Evolutionary conservation across 768 basidiomycete species (phyloP).

Genomic region (Termitomyces sp.): DNA sequence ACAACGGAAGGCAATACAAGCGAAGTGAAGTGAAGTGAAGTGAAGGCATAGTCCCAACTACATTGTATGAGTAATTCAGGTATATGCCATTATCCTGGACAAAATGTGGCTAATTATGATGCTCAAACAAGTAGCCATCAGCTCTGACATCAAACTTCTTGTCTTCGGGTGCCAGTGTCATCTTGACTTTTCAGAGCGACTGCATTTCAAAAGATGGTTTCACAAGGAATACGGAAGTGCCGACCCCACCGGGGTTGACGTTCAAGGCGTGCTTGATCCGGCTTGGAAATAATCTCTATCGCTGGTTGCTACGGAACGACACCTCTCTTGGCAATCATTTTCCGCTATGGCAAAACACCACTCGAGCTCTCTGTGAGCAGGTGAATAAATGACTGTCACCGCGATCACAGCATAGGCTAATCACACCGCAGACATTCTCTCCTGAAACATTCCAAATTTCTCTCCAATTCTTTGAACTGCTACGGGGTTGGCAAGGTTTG

Average conservation of each 20-base stretch:
- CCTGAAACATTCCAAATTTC: no score
- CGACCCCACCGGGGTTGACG: neutral
- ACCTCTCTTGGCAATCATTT: neutral
- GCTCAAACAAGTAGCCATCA: neutral
- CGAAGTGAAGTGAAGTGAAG: no score
- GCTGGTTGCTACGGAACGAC: no score
- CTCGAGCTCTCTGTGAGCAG: neutral
- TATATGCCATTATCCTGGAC: neutral
- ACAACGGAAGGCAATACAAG: no score
- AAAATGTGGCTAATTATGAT: neutral
- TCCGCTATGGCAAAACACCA: neutral
- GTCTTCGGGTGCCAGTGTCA: neutral
- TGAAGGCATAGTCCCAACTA: no score
- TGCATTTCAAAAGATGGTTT: neutral
- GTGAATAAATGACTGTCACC: no score
- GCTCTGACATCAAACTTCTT: neutral
- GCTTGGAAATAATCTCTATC: neutral
- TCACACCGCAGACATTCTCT: no score
- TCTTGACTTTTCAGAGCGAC: neutral
- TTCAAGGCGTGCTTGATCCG: neutral
- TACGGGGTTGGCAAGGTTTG: neutral
- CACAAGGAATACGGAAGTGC: neutral
- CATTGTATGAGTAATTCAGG: no score
- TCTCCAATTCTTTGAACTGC: neutral
- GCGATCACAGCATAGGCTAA: no score